These are phyloP conservation scores for Teunomyces atbi DNA, from an alignment of 805 yeast genomes.

Conservation along the genomic window DNA sequence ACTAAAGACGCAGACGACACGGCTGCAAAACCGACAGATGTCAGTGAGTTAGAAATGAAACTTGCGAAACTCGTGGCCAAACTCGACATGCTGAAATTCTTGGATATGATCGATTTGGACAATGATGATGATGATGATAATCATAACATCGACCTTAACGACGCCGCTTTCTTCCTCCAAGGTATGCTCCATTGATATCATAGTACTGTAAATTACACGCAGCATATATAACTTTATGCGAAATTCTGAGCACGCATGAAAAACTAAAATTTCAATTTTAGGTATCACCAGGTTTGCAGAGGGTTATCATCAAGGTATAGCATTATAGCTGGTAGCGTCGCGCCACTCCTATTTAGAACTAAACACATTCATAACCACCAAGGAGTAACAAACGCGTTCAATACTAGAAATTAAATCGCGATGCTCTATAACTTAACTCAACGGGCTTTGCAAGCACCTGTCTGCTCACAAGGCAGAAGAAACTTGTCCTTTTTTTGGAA, in stretches of 20 bases:
- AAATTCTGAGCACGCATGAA: not conserved
- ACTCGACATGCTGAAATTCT: not conserved
- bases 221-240: not conserved
- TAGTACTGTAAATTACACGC: conserved; percentile 3
- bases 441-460: conserved; percentile 1
- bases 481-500: conserved; percentile 39
- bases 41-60: not conserved
- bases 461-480: conserved; percentile 12
- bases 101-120: not conserved
- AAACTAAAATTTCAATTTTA: not conserved
- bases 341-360: not conserved
- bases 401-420: not conserved
- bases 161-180: not conserved
- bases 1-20: not conserved
- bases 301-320: not conserved
- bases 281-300: conserved; percentile 2
- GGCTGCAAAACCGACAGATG: not conserved
- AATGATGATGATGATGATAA: not conserved
- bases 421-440: not conserved
- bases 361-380: not conserved
- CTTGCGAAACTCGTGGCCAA: not conserved
- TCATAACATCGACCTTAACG: not conserved
- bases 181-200: not conserved
- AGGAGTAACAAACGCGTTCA: not conserved
- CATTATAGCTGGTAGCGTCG: not conserved